Evolutionary conservation across 768 basidiomycete genomes (phyloP).

Genomic region (Leccinellum albellum): DNA sequence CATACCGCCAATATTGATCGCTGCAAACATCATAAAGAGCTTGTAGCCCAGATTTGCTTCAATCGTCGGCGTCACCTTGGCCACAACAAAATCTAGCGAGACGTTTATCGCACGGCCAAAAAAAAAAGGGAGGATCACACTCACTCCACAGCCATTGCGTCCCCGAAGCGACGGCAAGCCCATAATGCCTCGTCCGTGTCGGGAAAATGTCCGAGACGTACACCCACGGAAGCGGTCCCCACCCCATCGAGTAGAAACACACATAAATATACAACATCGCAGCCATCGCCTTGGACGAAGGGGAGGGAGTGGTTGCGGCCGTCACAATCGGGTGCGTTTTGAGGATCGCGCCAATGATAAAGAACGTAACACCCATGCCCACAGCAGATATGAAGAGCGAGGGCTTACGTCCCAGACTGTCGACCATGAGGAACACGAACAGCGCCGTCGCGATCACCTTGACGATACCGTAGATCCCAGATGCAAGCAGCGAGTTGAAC

Average conservation of each 20-base stretch:
- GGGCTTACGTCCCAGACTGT: conserved; percentile 62
- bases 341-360: conserved; percentile 80
- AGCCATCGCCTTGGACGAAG: conserved; percentile 74
- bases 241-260: conserved; percentile 84
- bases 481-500: conserved; percentile 62
- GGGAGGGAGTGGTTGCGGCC: conserved; percentile 40
- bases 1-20: conserved; percentile 72
- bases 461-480: conserved; percentile 66
- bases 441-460: conserved; percentile 64
- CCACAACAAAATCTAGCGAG: conserved; percentile 59
- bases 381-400: conserved; percentile 70
- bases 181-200: conserved; percentile 78
- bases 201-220: conserved; percentile 86
- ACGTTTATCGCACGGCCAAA: neutral
- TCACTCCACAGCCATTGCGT: conserved; percentile 83
- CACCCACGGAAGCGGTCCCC: conserved; percentile 69
- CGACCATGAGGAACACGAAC: conserved; percentile 66
- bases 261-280: conserved; percentile 85
- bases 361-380: conserved; percentile 79
- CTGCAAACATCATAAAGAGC: conserved; percentile 72
- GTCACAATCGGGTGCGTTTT: conserved; percentile 63
- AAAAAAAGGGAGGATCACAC: conserved; percentile 17
- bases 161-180: conserved; percentile 67
- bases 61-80: conserved; percentile 67
- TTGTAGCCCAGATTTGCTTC: conserved; percentile 63